Percentiles rank a stretch among this genome's conserved stretches.
Conservation (phyloP, 1,284 basidiomycete species). For the Spongispora temasekensis region DNA sequence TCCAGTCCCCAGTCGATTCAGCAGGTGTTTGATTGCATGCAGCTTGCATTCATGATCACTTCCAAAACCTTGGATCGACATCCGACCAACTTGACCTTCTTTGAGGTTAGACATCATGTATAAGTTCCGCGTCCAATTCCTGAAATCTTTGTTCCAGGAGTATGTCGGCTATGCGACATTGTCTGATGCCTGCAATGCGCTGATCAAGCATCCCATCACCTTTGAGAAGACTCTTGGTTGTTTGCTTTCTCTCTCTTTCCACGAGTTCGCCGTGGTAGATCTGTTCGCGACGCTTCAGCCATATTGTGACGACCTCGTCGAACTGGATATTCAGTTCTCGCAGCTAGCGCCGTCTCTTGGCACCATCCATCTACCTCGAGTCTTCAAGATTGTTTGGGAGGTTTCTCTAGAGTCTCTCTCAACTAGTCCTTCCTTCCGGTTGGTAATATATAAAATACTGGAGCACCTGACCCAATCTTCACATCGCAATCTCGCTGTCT, state of each 20-base stretch:
- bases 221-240: constrained; percentile 59
- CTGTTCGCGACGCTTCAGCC: constrained; percentile 50
- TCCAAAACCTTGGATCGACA: constrained; percentile 64
- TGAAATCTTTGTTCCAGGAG: constrained; percentile 40
- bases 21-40: constrained; percentile 54
- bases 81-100: constrained; percentile 59
- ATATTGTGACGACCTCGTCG: constrained; percentile 33
- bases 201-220: constrained; percentile 49
- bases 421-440: constrained; percentile 41
- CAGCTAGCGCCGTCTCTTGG: constrained; percentile 39
- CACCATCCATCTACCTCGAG: constrained; percentile 54
- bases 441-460: constrained; percentile 58
- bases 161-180: constrained; percentile 68
- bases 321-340: constrained; percentile 42
- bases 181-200: constrained; percentile 51
- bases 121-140: not conserved
- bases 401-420: constrained; percentile 37
- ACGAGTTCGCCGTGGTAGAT: constrained; percentile 58
- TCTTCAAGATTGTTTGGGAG: constrained; percentile 57
- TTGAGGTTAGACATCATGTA: constrained; percentile 53
- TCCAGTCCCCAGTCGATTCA: constrained; percentile 43
- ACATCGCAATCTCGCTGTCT: constrained; percentile 67
- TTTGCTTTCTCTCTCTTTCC: constrained; percentile 60
- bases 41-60: constrained; percentile 59
- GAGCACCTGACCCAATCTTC: constrained; percentile 59